Base-by-base conservation (phyloP, 768 basidiomycete species). In the Pulveroboletus frians region DNA sequence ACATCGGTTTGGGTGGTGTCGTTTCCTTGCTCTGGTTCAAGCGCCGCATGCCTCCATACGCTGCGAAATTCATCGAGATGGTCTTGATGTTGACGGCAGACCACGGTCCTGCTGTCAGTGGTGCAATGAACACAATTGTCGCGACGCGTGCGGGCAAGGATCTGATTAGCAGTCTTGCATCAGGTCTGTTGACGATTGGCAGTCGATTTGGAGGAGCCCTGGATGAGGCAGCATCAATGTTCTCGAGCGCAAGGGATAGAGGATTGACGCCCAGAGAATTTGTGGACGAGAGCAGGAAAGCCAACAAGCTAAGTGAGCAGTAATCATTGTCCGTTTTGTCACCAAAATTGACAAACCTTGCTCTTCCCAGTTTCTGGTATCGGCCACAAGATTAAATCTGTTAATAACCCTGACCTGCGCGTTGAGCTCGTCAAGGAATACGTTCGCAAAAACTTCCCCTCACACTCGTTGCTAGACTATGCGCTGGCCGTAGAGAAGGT, bases 11-110 rank as follows among this genome's bases (percentile, higher is more conserved):
- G 56, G 95, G 96, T 50, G 95, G 96, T 78, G 96, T 98, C 60
- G 86, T 99, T 65, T 83, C 82, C 49, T 74, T 99, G 66, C 76
- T 98, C 61, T 98, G 95, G 96, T 99, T 97, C 83, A 97, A 97
- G 77, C 82, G 95, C 60, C 88, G 70, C 57, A 79, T 98, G 20
- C 95, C 93, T 15, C 73, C 84, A 41, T 95, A 88, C 78, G 95
- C 94, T 40, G 85, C 92, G 69, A 98, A 97, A 76, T 99, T 99
- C 79, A 85, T 99, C 68, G 95, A 99, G 77, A 99, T 98, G 96
- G 93, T 97, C 46, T 80, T 99, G 68, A 95, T 96, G 91, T 79
- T 99, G 58, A 99, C 95, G 11, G 95, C 95, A 54, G 95, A 99
- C 71, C 95, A 98, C 73, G 92, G 93, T 63, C 93, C 93, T 8